Conservation (phyloP, 2,329 filamentous ascomycete genomes). For the Microascus cirrosus region DNA sequence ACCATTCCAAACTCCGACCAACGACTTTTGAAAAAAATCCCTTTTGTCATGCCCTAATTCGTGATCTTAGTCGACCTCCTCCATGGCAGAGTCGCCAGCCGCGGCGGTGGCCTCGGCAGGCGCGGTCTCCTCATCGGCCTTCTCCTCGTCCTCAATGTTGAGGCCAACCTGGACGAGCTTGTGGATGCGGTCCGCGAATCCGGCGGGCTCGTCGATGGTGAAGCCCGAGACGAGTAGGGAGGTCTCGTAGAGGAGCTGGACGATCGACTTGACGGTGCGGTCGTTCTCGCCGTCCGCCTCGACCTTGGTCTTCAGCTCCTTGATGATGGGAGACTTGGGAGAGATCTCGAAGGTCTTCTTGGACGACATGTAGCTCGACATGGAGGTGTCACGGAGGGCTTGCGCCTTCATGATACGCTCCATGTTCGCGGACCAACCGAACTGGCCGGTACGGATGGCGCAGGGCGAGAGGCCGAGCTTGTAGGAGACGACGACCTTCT, state of each 20-base stretch:
- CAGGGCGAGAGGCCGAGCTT: constrained; percentile 92
- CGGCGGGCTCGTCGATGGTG: constrained; percentile 97
- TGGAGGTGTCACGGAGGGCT: constrained; percentile 98
- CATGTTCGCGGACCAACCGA: constrained; percentile 99
- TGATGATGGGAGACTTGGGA: constrained; percentile 94
- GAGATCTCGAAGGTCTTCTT: constrained; percentile 99
- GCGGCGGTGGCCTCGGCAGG: constrained; percentile 48
- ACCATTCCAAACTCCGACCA: neutral
- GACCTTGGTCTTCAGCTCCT: constrained; percentile 99
- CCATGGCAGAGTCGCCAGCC: constrained; percentile 89
- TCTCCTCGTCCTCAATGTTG: constrained; percentile 91
- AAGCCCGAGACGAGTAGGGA: constrained; percentile 97
- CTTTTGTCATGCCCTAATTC: neutral
- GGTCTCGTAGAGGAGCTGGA: constrained; percentile 96
- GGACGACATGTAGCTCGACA: constrained; percentile 99
- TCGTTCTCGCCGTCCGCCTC: constrained; percentile 96
- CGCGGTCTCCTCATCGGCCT: constrained; percentile 45
- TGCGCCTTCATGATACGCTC: constrained; percentile 99
- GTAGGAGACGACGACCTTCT: constrained; percentile 99
- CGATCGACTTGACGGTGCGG: constrained; percentile 98
- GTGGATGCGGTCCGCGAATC: constrained; percentile 98
- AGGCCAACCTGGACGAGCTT: constrained; percentile 97
- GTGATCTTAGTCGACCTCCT: constrained; percentile 84
- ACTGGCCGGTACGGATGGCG: constrained; percentile 98
- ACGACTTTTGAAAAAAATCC: neutral